These are phyloP conservation scores for Eucommia ulmoides DNA, from an alignment of 257 asterid species.

Conservation along the genomic window DNA sequence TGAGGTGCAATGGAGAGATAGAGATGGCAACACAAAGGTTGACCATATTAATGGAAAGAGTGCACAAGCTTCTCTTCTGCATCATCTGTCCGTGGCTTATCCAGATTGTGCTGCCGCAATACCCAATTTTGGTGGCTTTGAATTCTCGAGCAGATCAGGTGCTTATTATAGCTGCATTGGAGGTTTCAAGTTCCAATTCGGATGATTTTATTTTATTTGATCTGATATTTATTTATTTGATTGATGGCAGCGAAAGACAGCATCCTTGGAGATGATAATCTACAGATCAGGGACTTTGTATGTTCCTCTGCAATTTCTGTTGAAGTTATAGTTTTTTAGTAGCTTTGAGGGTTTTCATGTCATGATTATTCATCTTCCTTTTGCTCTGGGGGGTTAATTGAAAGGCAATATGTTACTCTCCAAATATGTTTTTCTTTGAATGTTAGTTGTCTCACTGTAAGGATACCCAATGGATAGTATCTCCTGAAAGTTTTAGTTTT, in stretches of 20 bases:
- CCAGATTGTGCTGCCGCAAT: constrained; percentile 50
- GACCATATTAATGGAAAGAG: constrained; percentile 37
- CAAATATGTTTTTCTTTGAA: too few relatives aligned
- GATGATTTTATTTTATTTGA: not conserved
- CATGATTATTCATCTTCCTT: constrained; percentile 3
- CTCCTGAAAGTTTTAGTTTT: too few relatives aligned
- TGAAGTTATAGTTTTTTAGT: too few relatives aligned
- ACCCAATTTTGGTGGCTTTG: constrained; percentile 62
- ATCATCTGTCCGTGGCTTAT: constrained; percentile 44
- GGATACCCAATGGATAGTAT: too few relatives aligned
- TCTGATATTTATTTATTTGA: constrained; percentile 16
- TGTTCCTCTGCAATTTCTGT: constrained; percentile 24
- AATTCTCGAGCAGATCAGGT: constrained; percentile 69
- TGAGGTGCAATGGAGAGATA: constrained; percentile 55
- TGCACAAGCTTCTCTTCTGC: constrained; percentile 58
- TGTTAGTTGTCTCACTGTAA: too few relatives aligned
- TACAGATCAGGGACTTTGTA: constrained; percentile 64
- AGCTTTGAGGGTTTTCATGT: constrained; percentile 2
- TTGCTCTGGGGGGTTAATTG: too few relatives aligned
- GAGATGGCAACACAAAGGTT: constrained; percentile 23
- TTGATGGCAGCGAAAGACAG: constrained; percentile 60
- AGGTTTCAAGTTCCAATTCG: not conserved
- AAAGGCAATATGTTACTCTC: too few relatives aligned
- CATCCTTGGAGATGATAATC: constrained; percentile 34
- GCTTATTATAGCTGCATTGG: constrained; percentile 5